These are phyloP conservation scores for Nephelium lappaceum DNA, from an alignment of 345 rosid genomes.

Conservation along the genomic window DNA sequence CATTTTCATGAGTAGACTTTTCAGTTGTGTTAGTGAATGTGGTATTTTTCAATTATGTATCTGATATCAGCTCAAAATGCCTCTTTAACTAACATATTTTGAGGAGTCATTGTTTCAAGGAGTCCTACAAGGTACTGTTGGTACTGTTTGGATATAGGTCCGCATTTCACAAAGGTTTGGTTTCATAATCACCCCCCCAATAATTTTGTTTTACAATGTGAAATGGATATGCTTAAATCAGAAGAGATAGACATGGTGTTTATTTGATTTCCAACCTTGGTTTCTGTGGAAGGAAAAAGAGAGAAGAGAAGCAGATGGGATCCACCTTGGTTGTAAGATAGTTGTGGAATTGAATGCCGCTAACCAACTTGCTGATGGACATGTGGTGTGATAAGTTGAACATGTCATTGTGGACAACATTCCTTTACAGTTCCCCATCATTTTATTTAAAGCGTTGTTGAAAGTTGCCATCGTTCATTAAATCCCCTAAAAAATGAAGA, in stretches of 20 bases:
- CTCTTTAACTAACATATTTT: not conserved
- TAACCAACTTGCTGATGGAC: slow-evolving; percentile 22
- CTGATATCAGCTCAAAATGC: not conserved
- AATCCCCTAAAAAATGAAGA: not conserved
- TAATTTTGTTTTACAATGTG: not conserved
- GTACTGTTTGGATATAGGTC: not conserved
- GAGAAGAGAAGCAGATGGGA: slow-evolving; percentile 28
- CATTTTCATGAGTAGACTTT: not conserved
- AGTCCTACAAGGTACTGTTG: not conserved
- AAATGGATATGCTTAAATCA: slow-evolving; percentile 13
- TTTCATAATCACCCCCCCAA: not conserved
- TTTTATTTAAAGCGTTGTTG: slow-evolving; percentile 4
- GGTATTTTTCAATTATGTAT: not conserved
- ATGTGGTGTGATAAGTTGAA: not conserved
- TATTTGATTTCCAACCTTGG: slow-evolving; percentile 22
- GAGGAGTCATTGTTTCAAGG: too few species aligned
- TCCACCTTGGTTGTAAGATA: slow-evolving; percentile 30
- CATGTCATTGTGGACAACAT: slow-evolving; percentile 31
- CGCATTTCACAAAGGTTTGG: slow-evolving; percentile 1
- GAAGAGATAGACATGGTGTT: slow-evolving; percentile 8
- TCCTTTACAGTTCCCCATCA: slow-evolving; percentile 30
- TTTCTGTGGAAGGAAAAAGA: slow-evolving; percentile 23
- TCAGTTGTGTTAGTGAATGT: not conserved
- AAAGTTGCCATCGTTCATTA: slow-evolving; percentile 17
- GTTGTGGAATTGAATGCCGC: slow-evolving; percentile 35